Conservation (phyloP, 108 stramenopile genomes). For the Cyclotella atomus region DNA sequence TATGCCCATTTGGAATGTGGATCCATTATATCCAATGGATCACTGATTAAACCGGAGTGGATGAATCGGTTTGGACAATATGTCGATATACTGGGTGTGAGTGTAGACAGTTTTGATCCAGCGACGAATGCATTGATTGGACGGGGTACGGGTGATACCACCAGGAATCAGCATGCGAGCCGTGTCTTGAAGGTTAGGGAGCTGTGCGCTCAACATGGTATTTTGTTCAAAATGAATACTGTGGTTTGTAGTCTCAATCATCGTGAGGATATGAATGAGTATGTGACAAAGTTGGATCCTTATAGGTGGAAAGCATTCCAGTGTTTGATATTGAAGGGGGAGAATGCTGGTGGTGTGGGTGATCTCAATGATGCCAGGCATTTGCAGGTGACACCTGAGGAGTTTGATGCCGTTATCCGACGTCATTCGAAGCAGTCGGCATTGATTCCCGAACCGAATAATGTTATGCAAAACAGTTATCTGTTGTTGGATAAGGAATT, state of each 20-base stretch:
- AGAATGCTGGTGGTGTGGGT: conserved; percentile 36
- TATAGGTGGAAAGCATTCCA: conserved; percentile 55
- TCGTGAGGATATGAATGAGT: conserved; percentile 48
- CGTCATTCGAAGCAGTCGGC: conserved; percentile 21
- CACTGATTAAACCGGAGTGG: conserved; percentile 38
- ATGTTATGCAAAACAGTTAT: conserved; percentile 56
- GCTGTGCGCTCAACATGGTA: conserved; percentile 31
- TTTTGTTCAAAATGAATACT: conserved; percentile 55
- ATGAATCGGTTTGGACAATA: conserved; percentile 38
- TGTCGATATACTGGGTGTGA: conserved; percentile 46
- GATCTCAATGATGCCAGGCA: conserved; percentile 36
- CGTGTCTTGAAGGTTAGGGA: conserved; percentile 37
- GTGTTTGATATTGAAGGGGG: conserved; percentile 37
- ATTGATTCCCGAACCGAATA: conserved; percentile 47
- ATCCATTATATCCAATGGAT: conserved; percentile 51
- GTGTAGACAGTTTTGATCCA: conserved; percentile 36
- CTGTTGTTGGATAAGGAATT: conserved; percentile 49
- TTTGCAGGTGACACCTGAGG: conserved; percentile 18
- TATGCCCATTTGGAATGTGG: conserved; percentile 29
- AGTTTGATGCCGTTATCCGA: conserved; percentile 36
- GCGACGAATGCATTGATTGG: conserved; percentile 47
- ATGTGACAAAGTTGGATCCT: conserved; percentile 36
- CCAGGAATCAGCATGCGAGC: conserved; percentile 38
- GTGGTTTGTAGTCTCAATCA: conserved; percentile 51
- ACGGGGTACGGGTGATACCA: conserved; percentile 20